These are phyloP conservation scores for Hirsutella rhossiliensis DNA, from an alignment of 2,329 filamentous ascomycete genomes.

Conservation along the genomic window DNA sequence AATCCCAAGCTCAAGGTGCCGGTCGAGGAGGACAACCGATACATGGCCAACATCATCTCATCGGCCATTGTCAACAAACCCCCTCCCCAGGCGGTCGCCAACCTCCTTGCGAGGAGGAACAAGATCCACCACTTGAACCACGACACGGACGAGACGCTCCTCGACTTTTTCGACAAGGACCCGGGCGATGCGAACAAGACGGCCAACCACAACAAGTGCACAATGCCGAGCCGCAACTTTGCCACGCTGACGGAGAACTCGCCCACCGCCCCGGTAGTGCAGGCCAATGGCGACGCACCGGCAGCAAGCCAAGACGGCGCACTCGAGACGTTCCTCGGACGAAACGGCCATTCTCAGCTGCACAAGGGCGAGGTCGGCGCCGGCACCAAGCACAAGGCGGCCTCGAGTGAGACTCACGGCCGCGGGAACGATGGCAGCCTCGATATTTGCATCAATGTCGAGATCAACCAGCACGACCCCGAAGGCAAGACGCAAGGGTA, in stretches of 20 bases:
- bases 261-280: slow-evolving; percentile 32
- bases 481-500: slow-evolving; percentile 74
- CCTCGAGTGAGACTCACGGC: slow-evolving; percentile 42
- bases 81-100: slow-evolving; percentile 75
- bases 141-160: slow-evolving; percentile 82
- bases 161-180: slow-evolving; percentile 85
- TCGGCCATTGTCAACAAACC: slow-evolving; percentile 96
- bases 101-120: slow-evolving; percentile 82
- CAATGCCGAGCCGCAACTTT: slow-evolving; percentile 89
- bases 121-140: slow-evolving; percentile 59
- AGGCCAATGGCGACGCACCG: slow-evolving; percentile 12
- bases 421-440: slow-evolving; percentile 48
- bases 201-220: slow-evolving; percentile 64
- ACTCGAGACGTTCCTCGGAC: slow-evolving; percentile 24
- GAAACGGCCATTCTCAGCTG: slow-evolving; percentile 59
- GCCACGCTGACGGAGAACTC: slow-evolving; percentile 82
- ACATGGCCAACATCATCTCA: slow-evolving; percentile 90
- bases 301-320: slow-evolving; percentile 5
- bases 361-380: slow-evolving; percentile 67
- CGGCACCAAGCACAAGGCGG: slow-evolving; percentile 67
- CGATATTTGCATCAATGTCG: slow-evolving; percentile 76
- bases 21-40: slow-evolving; percentile 74
- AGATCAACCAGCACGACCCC: slow-evolving; percentile 73
- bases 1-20: slow-evolving; percentile 69
- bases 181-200: slow-evolving; percentile 69